Base-by-base conservation (phyloP, 495 filamentous ascomycete species). In the Penicillium robsamsonii region DNA sequence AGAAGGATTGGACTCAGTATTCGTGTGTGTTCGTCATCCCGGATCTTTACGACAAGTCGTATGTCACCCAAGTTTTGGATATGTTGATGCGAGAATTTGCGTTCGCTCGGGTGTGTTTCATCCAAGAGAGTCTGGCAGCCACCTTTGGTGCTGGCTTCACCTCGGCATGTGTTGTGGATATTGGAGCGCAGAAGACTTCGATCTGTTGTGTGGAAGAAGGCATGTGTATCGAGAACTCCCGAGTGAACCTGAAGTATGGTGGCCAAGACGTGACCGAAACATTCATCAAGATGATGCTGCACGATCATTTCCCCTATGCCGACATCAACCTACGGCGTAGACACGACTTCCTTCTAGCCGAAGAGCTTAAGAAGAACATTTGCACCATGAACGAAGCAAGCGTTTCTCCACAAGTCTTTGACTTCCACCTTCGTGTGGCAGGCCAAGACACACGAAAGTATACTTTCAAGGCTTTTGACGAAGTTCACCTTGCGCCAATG, bases 151-250 rank as follows among this genome's bases (percentile, higher is more conserved):
- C 92, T 12, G 94, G 95, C 2, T 96, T 91, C 63, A 91, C 91
- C 5, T 89, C 84, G 41, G 89, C 90, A 17, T 97, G 95, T 66
- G 91, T 98, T 53, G 92, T 98, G 5, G 94, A 98, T 68, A 88
- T 97, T 41, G 94, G 94, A 17, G 95, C 94, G 3, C 92, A 97
- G 73, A 98, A 98, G 78, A 97, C 94, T 4, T 96, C 95, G 2
- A 91, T 98, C 37, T 92, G 91, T 62, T 98, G 94, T 64, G 95
- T 97, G 27, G 94, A 98, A 65, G 94, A 98, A 68, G 94, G 94
- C 12, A 88, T 98, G 79, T 92, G 88, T 68, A 77, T 96, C 29
- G 92, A 96, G 58, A 92, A 96, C 60, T 97, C 94, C 5, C 80
- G 87, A 2, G 79, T 98, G 58, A 98, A 97, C 66, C 77, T 97